These are phyloP conservation scores for Debaryomyces subglobosus DNA, from an alignment of 1,139 yeast genomes.

Conservation along the genomic window DNA sequence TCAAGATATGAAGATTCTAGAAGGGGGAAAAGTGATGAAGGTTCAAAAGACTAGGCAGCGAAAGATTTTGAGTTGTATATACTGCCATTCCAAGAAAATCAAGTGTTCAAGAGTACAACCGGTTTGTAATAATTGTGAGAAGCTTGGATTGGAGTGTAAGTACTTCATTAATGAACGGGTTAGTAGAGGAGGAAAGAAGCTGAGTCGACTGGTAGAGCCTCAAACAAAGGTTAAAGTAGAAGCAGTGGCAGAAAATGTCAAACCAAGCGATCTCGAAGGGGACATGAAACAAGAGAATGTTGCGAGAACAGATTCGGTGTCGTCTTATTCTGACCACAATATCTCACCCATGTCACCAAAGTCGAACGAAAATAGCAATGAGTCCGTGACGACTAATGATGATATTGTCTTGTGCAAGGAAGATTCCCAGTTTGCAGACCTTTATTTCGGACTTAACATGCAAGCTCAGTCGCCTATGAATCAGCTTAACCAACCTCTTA, in stretches of 20 bases:
- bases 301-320: conserved; percentile 5
- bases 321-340: conserved; percentile 9
- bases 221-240: not conserved
- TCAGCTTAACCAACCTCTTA: not conserved
- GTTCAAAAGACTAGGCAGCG: conserved; percentile 63
- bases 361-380: conserved; percentile 7
- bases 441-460: conserved; percentile 7
- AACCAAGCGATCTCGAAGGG: not conserved
- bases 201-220: conserved; percentile 15
- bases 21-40: conserved; percentile 53
- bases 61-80: conserved; percentile 57
- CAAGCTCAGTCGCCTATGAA: conserved; percentile 1
- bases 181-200: conserved; percentile 50
- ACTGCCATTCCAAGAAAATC: conserved; percentile 64
- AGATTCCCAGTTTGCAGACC: conserved; percentile 5
- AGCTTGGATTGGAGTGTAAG: conserved; percentile 47
- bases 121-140: conserved; percentile 53
- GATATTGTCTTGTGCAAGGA: conserved; percentile 5
- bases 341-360: conserved; percentile 8
- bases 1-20: conserved; percentile 13
- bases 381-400: conserved; percentile 8
- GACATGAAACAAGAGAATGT: not conserved
- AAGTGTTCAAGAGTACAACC: conserved; percentile 57
- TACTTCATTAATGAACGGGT: conserved; percentile 59
- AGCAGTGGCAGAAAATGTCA: not conserved